Conservation (phyloP, 2,329 filamentous ascomycete species). For the Colletotrichum acutatum region DNA sequence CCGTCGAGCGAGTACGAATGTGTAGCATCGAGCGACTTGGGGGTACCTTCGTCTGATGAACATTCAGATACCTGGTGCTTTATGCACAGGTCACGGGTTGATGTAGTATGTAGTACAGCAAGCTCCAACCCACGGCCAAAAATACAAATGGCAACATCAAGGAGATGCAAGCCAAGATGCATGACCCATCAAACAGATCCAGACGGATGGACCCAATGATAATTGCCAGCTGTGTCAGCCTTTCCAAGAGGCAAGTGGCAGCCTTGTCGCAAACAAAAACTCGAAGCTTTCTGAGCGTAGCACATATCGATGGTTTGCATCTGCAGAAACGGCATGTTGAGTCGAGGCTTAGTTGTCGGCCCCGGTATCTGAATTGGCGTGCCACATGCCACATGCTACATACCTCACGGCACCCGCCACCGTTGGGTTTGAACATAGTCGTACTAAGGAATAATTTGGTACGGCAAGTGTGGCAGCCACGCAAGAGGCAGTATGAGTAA, state of each 20-base stretch:
- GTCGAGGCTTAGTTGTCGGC: not conserved
- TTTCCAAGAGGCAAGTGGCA: not conserved
- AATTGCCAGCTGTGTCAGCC: not conserved
- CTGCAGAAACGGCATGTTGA: not conserved
- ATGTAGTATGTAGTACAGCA: not conserved
- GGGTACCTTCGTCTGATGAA: not conserved
- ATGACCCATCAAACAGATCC: not conserved
- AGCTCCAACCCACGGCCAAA: not conserved
- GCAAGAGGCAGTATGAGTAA: slow-evolving; percentile 13
- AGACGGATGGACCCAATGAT: not conserved
- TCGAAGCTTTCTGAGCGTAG: not conserved
- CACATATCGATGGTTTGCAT: not conserved
- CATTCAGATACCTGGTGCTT: not conserved
- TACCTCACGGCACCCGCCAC: slow-evolving; percentile 1
- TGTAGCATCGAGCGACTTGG: not conserved
- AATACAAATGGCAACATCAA: not conserved
- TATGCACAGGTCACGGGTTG: not conserved
- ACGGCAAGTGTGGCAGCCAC: slow-evolving; percentile 20
- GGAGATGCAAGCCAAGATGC: not conserved
- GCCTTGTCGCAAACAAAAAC: not conserved
- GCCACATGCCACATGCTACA: not conserved
- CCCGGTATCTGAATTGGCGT: slow-evolving; percentile 3
- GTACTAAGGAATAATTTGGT: not conserved
- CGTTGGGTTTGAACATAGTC: not conserved
- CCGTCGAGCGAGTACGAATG: not conserved